Conservation (phyloP, 2,329 filamentous ascomycete species). For the Aquanectria penicillioides region DNA sequence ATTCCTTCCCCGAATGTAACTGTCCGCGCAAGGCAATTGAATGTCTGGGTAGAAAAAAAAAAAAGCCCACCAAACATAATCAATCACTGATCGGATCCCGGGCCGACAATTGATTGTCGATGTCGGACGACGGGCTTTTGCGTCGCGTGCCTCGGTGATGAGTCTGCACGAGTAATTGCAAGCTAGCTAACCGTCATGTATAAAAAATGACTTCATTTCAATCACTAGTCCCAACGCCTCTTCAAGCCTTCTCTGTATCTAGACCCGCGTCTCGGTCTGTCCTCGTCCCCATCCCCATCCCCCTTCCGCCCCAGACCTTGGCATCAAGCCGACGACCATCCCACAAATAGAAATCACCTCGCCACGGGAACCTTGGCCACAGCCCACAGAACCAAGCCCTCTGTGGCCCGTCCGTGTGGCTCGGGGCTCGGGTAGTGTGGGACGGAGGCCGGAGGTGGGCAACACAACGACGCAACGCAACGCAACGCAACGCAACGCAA, state of each 20-base stretch:
- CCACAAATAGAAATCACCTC: slow-evolving; percentile 20
- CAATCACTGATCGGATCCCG: too few species aligned
- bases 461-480: too few species aligned
- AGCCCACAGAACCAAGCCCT: not conserved
- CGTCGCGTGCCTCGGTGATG: too few species aligned
- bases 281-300: not conserved
- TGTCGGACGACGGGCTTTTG: too few species aligned
- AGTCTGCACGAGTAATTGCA: not conserved
- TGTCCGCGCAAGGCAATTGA: too few species aligned
- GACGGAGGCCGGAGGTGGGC: not conserved
- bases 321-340: slow-evolving; percentile 24
- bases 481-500: too few species aligned
- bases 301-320: not conserved
- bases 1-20: too few species aligned
- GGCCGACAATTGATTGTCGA: too few species aligned
- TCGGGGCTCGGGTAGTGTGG: slow-evolving; percentile 10
- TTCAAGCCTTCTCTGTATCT: too few species aligned
- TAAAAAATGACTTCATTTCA: slow-evolving; percentile 4
- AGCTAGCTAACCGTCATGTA: too few species aligned
- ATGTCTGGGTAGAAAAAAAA: too few species aligned
- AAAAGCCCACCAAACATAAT: too few species aligned
- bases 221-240: not conserved
- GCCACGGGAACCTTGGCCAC: slow-evolving; percentile 1
- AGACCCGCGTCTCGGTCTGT: not conserved
- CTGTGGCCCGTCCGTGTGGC: not conserved